Base-by-base conservation (phyloP, 2,329 filamentous ascomycete genomes). In the Coniochaeta sp. region DNA sequence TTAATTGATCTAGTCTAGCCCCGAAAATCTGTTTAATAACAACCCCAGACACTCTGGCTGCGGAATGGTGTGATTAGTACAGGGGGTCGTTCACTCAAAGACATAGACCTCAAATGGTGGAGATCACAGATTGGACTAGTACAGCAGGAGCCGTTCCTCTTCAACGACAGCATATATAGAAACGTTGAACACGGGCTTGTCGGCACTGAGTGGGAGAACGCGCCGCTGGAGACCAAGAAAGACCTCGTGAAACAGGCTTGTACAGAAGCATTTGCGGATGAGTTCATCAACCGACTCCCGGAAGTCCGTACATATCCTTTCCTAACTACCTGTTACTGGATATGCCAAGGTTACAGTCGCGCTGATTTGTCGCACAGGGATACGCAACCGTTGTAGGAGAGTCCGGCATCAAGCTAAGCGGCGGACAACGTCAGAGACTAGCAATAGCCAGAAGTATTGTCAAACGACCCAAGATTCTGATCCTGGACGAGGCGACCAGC, bases 341-440 rank as follows among this genome's bases (percentile, higher is more conserved):
- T 19, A 47, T 24, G 43, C 19, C n/a, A 24, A 47, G 9, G 43
- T 22, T 24, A 8, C 11, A 19, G 17, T 12, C n/a, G 1, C n/a
- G 9, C 62, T 71, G 26, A 59, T 34, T 26, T 8, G 31, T 40
- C 52, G 3, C 9, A 6, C 55, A 89, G 76, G 84, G 85, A 0
- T 93, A 93, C 68, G 81, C 87, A 1, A 92, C 90, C 0, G 73
- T 82, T 4, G 90, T 95, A 1, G 91, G 91, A 1, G 90, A 95
- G 67, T 82, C 83, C n/a, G 91, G 91, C 1, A 88, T 89, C 47
- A 91, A 90, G 67, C 77, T 96, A 1, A 91, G 88, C 12, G 71
- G 70, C 1, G 91, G 91, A 0, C 91, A 96, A 70, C 84, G 90
- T n/a, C 91, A 96, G 70, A 84, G 91, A 6, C 81, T 96, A 26